A percentile compares a stretch with the other conserved stretches of the same genome.
phyloP scores from a whole-genome alignment of 78 protist genomes.

The Polysphondylium violaceum region DNA sequence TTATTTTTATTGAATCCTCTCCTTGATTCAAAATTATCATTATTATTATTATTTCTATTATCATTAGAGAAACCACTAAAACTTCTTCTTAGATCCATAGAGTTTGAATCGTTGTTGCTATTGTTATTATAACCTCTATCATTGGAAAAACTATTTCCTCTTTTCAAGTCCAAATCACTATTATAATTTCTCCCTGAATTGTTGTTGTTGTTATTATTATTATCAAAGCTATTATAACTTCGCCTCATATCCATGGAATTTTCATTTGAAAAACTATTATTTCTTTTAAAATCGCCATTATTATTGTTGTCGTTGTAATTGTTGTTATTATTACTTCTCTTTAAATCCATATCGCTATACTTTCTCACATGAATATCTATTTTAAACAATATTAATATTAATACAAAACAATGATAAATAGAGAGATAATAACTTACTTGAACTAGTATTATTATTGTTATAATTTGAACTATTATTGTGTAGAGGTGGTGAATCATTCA shows the following conservation, averaged over 20 bases:
- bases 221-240: no score
- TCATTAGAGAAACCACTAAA: background rate
- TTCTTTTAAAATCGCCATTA: no score
- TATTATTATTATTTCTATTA: background rate
- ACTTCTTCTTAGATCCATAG: background rate
- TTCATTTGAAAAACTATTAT: no score
- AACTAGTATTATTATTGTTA: background rate
- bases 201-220: background rate
- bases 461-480: background rate
- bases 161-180: slow-evolving; percentile 7
- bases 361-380: no score
- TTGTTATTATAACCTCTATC: slow-evolving; percentile 3
- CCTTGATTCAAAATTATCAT: background rate
- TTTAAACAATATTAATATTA: no score
- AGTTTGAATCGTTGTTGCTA: slow-evolving; percentile 9
- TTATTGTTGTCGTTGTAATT: no score
- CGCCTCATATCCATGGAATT: no score
- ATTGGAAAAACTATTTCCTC: slow-evolving; percentile 12
- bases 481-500: background rate
- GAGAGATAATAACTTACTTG: no score
- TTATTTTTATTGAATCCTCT: background rate
- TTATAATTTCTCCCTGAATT: background rate
- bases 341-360: no score
- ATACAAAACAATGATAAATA: no score
- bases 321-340: no score